These are phyloP conservation scores for Rhodofomes roseus DNA, from an alignment of 1,284 basidiomycete species.

Conservation along the genomic window DNA sequence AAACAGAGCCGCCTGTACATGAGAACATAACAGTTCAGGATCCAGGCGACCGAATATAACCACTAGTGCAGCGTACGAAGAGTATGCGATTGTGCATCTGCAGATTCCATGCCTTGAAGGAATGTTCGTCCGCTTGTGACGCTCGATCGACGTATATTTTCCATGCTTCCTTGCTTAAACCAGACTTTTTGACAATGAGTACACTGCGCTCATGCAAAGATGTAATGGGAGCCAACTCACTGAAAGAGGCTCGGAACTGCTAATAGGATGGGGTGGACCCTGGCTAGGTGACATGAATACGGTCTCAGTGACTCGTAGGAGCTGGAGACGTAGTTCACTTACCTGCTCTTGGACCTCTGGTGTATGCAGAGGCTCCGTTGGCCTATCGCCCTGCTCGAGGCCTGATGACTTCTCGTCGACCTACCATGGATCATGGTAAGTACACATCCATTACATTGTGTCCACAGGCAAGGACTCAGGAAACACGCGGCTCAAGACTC, in stretches of 20 bases:
- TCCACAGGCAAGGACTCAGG: too few relatives aligned
- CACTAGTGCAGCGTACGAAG: not conserved
- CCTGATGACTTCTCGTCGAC: not conserved
- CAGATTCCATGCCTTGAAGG: not conserved
- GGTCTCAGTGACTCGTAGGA: too few relatives aligned
- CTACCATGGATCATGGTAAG: not conserved
- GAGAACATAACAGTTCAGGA: not conserved
- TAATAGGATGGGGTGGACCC: not conserved
- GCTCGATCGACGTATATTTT: conserved; percentile 1
- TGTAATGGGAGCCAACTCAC: not conserved
- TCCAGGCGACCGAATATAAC: conserved; percentile 10
- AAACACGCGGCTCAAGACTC: too few relatives aligned
- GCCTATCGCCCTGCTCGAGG: not conserved
- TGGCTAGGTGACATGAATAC: too few relatives aligned
- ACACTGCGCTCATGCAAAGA: not conserved
- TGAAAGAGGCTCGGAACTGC: not conserved
- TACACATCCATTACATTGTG: too few relatives aligned
- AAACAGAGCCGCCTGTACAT: conserved; percentile 24
- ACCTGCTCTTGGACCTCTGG: too few relatives aligned
- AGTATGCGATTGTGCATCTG: conserved; percentile 6
- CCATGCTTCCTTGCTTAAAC: not conserved
- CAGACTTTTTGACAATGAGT: not conserved
- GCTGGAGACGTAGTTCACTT: too few relatives aligned
- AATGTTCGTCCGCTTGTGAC: not conserved
- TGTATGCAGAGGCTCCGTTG: too few relatives aligned